phyloP scores from a whole-genome alignment of 345 rosid genomes.

The Gossypium herbaceum region DNA sequence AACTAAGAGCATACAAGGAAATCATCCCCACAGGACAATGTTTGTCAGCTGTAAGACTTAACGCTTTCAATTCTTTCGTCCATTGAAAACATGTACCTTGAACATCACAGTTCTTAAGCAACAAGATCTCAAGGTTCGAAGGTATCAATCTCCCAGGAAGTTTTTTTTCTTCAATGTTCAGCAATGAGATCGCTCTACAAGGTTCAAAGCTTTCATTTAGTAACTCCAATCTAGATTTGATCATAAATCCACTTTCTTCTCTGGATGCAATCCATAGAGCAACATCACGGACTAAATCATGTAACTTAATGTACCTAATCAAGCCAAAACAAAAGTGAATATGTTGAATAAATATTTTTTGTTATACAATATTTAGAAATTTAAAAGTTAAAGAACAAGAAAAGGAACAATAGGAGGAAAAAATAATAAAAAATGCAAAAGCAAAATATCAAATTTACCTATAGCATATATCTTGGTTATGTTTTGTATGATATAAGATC shows the following conservation, averaged over 20 bases:
- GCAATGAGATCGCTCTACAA: background rate
- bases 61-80: background rate
- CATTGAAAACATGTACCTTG: background rate
- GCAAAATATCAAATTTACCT: too few species aligned
- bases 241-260: background rate
- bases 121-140: background rate
- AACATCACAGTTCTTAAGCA: background rate
- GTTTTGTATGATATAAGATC: too few species aligned
- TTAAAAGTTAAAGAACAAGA: too few species aligned
- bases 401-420: too few species aligned
- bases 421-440: too few species aligned
- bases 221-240: background rate
- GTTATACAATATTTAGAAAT: too few species aligned
- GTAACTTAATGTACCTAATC: background rate
- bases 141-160: background rate
- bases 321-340: background rate
- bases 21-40: background rate
- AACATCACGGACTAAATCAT: conserved; percentile 2
- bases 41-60: background rate
- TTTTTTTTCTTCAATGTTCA: background rate
- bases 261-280: background rate
- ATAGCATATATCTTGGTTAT: too few species aligned
- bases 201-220: background rate
- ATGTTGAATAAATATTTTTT: background rate
- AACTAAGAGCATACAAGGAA: background rate